Conservation (phyloP, 352 stramenopile genomes). For the Pythium aristosporum region DNA sequence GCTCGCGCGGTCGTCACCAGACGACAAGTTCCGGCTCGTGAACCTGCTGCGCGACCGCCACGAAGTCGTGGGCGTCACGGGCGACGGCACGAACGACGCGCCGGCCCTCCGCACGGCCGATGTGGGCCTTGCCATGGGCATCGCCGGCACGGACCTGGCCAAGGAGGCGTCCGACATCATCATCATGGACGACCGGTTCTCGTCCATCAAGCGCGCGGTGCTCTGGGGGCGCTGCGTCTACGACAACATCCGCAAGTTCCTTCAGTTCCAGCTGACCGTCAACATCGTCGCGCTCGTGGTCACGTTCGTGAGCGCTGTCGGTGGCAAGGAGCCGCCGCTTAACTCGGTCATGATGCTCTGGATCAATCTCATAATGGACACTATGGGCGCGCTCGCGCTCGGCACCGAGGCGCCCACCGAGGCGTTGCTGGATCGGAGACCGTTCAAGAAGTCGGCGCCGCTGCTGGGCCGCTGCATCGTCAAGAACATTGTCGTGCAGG, state of each 20-base stretch:
- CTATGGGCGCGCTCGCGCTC: conserved; percentile 70
- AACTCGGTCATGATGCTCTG: conserved; percentile 89
- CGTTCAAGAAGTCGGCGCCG: conserved; percentile 68
- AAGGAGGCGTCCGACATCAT: conserved; percentile 87
- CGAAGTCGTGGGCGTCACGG: conserved; percentile 79
- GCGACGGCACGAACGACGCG: conserved; percentile 81
- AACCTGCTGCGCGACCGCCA: conserved; percentile 71
- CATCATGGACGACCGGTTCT: conserved; percentile 88
- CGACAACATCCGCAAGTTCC: conserved; percentile 84
- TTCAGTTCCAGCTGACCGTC: conserved; percentile 84
- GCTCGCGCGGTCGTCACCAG: conserved; percentile 92
- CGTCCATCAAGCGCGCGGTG: conserved; percentile 76
- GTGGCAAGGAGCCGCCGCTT: conserved; percentile 74
- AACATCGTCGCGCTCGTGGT: conserved; percentile 82
- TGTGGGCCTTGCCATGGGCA: conserved; percentile 80
- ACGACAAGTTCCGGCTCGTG: conserved; percentile 97
- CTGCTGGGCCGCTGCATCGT: conserved; percentile 63
- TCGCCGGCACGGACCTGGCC: conserved; percentile 74
- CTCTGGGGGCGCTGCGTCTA: conserved; percentile 83
- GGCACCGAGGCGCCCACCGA: conserved; percentile 71
- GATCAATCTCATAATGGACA: conserved; percentile 89
- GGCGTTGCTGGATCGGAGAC: conserved; percentile 56
- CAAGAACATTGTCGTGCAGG: conserved; percentile 77
- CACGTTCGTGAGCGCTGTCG: conserved; percentile 80
- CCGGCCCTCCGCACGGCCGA: conserved; percentile 69